Percentiles rank a stretch among this genome's conserved stretches.
phyloP scores from a whole-genome alignment of 2,329 filamentous ascomycete species.

The Penicillium palitans region DNA sequence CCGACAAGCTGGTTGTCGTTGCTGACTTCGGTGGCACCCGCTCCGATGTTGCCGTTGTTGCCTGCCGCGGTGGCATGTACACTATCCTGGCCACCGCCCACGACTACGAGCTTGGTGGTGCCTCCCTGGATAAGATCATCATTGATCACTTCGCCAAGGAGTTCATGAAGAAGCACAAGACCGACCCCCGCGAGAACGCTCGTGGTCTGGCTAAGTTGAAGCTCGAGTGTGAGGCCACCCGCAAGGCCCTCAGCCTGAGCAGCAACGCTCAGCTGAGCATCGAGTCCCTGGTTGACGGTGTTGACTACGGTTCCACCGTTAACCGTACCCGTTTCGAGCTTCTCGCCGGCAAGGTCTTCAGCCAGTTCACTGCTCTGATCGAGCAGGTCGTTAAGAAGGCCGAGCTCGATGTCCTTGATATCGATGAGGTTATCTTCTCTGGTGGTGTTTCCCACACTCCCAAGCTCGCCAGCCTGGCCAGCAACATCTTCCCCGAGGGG shows the following conservation, averaged over 20 bases:
- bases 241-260: constrained; percentile 87
- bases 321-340: constrained; percentile 94
- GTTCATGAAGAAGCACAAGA: constrained; percentile 95
- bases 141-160: constrained; percentile 98
- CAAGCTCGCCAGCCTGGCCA: constrained; percentile 80
- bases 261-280: constrained; percentile 88
- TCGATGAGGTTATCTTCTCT: constrained; percentile 90
- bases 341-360: constrained; percentile 80
- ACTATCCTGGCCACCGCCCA: constrained; percentile 89
- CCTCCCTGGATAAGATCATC: constrained; percentile 82
- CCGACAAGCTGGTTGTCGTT: constrained; percentile 89
- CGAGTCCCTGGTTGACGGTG: constrained; percentile 82
- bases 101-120: constrained; percentile 90
- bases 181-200: constrained; percentile 78
- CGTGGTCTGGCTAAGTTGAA: constrained; percentile 88
- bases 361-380: constrained; percentile 82
- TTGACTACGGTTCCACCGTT: constrained; percentile 88
- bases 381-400: constrained; percentile 87
- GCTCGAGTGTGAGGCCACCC: constrained; percentile 84
- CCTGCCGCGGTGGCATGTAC: constrained; percentile 93
- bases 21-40: constrained; percentile 90
- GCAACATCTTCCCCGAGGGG: constrained; percentile 74
- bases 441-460: constrained; percentile 93
- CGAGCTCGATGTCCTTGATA: constrained; percentile 83
- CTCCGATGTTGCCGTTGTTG: constrained; percentile 86